Percentiles rank a stretch among this genome's conserved stretches.
Conservation (phyloP, 2,329 filamentous ascomycete species). For the Curvularia hawaiiensis region DNA sequence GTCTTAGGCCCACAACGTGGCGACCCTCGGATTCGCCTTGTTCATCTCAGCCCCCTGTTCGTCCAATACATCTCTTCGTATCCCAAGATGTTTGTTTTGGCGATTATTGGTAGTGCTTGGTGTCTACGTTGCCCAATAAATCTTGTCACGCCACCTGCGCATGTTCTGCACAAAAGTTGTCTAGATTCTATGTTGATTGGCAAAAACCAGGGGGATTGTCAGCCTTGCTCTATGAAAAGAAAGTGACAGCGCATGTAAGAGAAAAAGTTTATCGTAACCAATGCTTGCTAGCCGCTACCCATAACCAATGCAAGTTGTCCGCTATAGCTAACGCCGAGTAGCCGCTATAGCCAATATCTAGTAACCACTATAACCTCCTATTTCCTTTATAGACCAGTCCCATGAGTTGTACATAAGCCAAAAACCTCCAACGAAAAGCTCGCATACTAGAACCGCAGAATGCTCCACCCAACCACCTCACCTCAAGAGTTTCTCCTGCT, state of each 20-base stretch:
- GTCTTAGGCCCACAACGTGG: constrained; percentile 1
- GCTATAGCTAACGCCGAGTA: too few relatives aligned
- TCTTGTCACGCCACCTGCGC: not conserved
- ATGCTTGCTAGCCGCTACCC: not conserved
- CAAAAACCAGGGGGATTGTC: not conserved
- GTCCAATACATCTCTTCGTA: not conserved
- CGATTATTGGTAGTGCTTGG: not conserved
- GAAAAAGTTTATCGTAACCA: not conserved
- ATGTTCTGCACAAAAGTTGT: not conserved
- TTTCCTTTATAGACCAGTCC: not conserved
- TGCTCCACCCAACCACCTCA: not conserved
- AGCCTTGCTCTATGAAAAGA: not conserved
- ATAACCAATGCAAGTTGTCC: too few relatives aligned
- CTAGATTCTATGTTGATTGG: not conserved
- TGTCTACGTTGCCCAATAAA: not conserved
- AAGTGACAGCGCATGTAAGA: not conserved
- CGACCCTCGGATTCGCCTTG: constrained; percentile 11
- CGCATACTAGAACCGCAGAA: not conserved
- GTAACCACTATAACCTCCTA: not conserved
- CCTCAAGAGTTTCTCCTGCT: not conserved
- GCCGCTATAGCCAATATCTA: not conserved
- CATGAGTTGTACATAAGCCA: not conserved
- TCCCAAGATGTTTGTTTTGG: not conserved
- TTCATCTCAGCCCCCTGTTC: constrained; percentile 10
- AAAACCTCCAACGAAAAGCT: not conserved